Percentiles rank a stretch among this genome's conserved stretches.
Conservation (phyloP, 2,329 filamentous ascomycete genomes). For the Colletotrichum godetiae region DNA sequence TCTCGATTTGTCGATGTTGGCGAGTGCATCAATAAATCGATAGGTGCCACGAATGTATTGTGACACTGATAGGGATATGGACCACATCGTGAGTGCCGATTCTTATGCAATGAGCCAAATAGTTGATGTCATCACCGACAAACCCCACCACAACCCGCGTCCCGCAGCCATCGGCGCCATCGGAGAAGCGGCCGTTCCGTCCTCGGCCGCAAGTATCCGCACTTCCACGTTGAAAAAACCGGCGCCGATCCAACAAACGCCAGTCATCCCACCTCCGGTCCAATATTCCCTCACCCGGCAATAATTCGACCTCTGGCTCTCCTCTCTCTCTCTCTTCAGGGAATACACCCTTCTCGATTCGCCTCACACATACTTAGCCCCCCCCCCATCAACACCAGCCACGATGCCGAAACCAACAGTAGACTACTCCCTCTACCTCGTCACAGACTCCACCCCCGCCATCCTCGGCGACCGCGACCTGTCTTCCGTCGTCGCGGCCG, state of each 20-base stretch:
- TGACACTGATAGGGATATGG: background rate
- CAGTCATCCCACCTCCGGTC: background rate
- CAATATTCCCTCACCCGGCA: background rate
- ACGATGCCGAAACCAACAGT: slow-evolving; percentile 47
- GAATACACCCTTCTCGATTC: background rate
- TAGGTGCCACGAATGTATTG: background rate
- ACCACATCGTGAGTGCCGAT: background rate
- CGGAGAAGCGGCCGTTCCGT: slow-evolving; percentile 1
- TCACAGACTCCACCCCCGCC: slow-evolving; percentile 90
- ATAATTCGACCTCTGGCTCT: background rate
- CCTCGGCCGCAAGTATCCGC: slow-evolving; percentile 31
- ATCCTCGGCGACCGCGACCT: slow-evolving; percentile 81
- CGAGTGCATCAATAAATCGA: background rate
- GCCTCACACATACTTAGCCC: too few relatives aligned
- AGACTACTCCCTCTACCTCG: slow-evolving; percentile 88
- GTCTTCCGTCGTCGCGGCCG: slow-evolving; percentile 77
- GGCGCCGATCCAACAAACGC: background rate
- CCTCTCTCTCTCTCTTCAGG: background rate
- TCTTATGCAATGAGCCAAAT: background rate
- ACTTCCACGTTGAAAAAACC: slow-evolving; percentile 5
- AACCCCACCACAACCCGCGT: slow-evolving; percentile 8
- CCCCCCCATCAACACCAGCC: too few relatives aligned
- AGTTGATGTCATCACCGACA: slow-evolving; percentile 19
- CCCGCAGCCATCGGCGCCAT: slow-evolving; percentile 13
- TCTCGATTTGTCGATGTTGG: background rate